Conservation (phyloP, 2,329 filamentous ascomycete genomes). For the Cadophora sp. region DNA sequence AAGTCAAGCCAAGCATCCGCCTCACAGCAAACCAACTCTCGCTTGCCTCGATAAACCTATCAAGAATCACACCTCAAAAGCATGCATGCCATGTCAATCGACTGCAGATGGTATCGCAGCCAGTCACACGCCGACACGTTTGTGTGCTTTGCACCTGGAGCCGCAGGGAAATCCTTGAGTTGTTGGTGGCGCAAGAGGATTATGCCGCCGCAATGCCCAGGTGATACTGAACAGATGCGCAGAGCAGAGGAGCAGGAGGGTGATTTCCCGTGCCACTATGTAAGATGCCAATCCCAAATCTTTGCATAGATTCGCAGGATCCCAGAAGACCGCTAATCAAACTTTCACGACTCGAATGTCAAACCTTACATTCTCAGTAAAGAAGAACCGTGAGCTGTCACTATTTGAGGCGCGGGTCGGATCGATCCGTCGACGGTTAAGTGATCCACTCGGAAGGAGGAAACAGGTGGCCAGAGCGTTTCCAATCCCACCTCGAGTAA, state of each 20-base stretch:
- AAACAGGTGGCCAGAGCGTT: conserved; percentile 14
- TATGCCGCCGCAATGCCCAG: background rate
- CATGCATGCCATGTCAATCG: background rate
- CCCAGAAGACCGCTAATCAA: background rate
- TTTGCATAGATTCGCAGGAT: background rate
- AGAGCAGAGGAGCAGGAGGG: background rate
- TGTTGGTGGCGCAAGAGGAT: background rate
- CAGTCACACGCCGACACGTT: background rate
- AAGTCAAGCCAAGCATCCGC: conserved; percentile 9
- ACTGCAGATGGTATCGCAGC: background rate
- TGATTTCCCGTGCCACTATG: background rate
- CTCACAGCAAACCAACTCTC: background rate
- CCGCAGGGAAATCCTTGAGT: background rate
- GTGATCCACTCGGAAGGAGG: conserved; percentile 13
- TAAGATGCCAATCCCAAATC: background rate
- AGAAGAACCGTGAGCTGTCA: background rate
- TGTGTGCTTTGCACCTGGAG: background rate
- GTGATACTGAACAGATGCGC: background rate
- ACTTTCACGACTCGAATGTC: background rate
- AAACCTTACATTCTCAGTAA: background rate
- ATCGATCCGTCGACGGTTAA: background rate
- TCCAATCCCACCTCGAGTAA: conserved; percentile 17
- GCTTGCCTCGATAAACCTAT: background rate
- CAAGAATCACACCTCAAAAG: conserved; percentile 8
- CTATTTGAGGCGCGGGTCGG: background rate